These are phyloP conservation scores for Beauveria asiatica DNA, from an alignment of 2,329 filamentous ascomycete species.

Conservation along the genomic window DNA sequence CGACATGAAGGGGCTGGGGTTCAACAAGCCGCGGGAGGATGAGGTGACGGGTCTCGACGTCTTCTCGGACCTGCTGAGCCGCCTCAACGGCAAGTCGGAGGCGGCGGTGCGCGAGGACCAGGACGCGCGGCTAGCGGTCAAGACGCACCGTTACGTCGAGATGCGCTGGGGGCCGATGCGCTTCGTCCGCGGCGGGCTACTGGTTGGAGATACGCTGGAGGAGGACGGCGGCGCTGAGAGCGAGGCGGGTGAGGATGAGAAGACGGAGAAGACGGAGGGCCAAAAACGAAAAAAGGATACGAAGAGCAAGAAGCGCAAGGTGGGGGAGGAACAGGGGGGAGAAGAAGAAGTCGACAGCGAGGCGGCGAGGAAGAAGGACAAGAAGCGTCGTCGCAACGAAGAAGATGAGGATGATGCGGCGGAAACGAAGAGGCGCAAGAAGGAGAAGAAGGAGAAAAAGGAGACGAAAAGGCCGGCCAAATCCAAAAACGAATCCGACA, in stretches of 20 bases:
- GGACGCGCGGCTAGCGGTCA: constrained; percentile 57
- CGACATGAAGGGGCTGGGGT: constrained; percentile 83
- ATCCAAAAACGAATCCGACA: constrained; percentile 19
- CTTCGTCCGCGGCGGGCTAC: constrained; percentile 79
- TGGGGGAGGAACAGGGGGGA: constrained; percentile 16
- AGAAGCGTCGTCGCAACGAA: constrained; percentile 25
- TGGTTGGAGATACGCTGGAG: constrained; percentile 49
- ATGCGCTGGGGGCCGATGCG: constrained; percentile 71
- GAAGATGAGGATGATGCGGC: constrained; percentile 17
- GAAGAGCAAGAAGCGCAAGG: constrained; percentile 35
- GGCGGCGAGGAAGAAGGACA: constrained; percentile 20
- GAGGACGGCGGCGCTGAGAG: constrained; percentile 19
- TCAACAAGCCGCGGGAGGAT: constrained; percentile 64
- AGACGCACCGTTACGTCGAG: constrained; percentile 65
- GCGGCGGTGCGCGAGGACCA: constrained; percentile 63
- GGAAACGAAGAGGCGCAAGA: constrained; percentile 18
- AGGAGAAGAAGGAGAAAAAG: constrained; percentile 24
- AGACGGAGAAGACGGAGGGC: constrained; percentile 19
- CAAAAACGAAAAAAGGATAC: constrained; percentile 26
- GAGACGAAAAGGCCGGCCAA: constrained; percentile 22
- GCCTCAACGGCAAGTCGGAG: constrained; percentile 81
- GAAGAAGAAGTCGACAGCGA: constrained; percentile 19
- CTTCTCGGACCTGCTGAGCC: constrained; percentile 76
- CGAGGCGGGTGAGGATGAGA: constrained; percentile 24
- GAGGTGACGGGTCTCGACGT: constrained; percentile 78